A percentile compares a stretch with the other conserved stretches of the same genome.
Evolutionary conservation across 768 basidiomycete species (phyloP).

Genomic region (Pleurotus platypus): DNA sequence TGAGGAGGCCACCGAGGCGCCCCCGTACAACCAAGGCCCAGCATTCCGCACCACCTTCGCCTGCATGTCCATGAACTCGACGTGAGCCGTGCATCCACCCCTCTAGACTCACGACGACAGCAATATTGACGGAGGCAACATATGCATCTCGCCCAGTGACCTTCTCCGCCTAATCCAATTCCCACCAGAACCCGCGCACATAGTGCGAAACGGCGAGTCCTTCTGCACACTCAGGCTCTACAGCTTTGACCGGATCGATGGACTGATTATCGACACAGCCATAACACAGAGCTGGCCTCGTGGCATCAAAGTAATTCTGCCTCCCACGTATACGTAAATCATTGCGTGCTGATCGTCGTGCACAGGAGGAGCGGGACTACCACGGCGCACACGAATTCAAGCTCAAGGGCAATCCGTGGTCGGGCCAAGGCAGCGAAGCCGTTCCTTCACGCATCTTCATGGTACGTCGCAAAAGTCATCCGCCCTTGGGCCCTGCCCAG

Average conservation of each 20-base stretch:
- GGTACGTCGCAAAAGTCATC: not conserved
- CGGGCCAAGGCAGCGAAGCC: constrained; percentile 3
- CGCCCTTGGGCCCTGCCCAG: no score
- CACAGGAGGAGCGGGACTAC: constrained; percentile 4
- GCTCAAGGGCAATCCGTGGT: constrained; percentile 6
- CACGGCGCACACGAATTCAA: constrained; percentile 10
- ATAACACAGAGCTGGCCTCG: not conserved
- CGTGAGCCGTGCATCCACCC: not conserved
- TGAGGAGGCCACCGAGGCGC: no score
- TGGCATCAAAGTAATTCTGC: not conserved
- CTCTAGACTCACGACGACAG: not conserved
- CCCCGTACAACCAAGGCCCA: not conserved
- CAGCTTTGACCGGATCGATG: no score
- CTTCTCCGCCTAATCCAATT: constrained; percentile 3
- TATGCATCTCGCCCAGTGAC: not conserved
- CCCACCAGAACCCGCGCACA: not conserved
- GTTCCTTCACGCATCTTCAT: constrained; percentile 6
- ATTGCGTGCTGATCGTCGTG: not conserved
- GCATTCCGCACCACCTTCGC: not conserved
- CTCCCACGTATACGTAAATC: not conserved
- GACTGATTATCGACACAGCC: not conserved
- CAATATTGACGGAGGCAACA: not conserved
- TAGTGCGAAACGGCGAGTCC: not conserved
- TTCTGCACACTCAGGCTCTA: no score
- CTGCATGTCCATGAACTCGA: constrained; percentile 5